Base-by-base conservation (phyloP, 352 stramenopile species). In the Pythium phragmitis region DNA sequence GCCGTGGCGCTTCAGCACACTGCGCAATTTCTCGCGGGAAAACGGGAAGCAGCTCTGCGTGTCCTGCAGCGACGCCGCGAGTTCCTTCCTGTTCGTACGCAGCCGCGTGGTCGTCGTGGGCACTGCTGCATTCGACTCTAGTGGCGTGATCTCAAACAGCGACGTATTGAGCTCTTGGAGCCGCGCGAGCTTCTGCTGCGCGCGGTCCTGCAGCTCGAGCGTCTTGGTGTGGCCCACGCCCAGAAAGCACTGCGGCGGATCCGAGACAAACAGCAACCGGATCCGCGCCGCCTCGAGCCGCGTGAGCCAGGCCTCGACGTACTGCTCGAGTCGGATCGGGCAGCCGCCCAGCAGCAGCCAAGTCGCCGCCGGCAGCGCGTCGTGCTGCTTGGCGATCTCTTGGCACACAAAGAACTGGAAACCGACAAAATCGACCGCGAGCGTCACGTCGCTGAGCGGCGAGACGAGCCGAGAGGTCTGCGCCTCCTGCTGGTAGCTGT, bases 351-450 rank as follows among this genome's bases (percentile, higher is more conserved):
- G 73, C 26, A 94, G 64, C 30, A 92, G 66, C 86, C 83, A 92
- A 21, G 72, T 50, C 7, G 70, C 48, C 9, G 70, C 58, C 17
- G 70, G 80, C n/a, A 80, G 14, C 16, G 30, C 33, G 28, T 75
- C 66, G 55, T 76, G 56, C 8, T 90, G 66, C 7, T 65, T 41
- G 52, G 65, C 82, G 21, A 93, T 49, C 36, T 80, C 65, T 19
- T 93, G 75, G 58, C 85, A 95, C 17, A 88, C 52, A 54, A 81
- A 72, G 59, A 87, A 91, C 33, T 92, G 75, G 62, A 93, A 93
- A 19, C 84, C 85, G 21, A 88, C 80, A 57, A 91, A 89, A 63
- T 95, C 86, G 45, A 95, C 83, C 16, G 83, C 86, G 5, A 95
- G 76, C 34, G 86, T 93, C 51, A 88, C 75, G 55, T 90, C 81